Base-by-base conservation (phyloP, 345 rosid genomes). In the Lepidium sativum region DNA sequence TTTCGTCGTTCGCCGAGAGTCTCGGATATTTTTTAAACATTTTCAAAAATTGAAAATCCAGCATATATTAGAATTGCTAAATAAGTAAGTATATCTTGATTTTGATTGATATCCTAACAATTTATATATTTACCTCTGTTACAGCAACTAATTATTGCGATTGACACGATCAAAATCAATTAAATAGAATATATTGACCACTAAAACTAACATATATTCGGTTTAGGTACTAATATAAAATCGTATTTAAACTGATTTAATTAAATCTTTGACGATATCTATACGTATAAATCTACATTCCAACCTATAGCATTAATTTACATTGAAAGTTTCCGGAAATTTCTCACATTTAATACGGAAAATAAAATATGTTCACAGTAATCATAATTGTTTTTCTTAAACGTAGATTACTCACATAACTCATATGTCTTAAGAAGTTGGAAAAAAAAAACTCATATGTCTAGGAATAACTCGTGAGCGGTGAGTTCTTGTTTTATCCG, bases 1-100 rank as follows among this genome's bases (percentile, higher is more conserved):
- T 18, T 70, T 54, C 14, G 32, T 70, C 20, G 45, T 53, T 70
- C 43, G 75, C 64, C 75, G 63, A 55, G 35, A 45, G 63, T 54
- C 43, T 29, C 35, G 38, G 44, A 54, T 54, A 55, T 54, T 27
- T 31, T 37, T n/a, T 7, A 7, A 1, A 17, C 9, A n/a, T 41
- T 23, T 14, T 11, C 4, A 2, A 32, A 51, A 15, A 4, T 27
- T 23, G n/a, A 57, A 64, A 16, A 42, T 27, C 6, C 33, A 47
- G 4, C 34, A 17, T 8, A 58, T 48, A 21, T 17, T 39, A 8
- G 7, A 39, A 58, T 68, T 43, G 43, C 14, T 47, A 23, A n/a
- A 60, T 21, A 60, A 34, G 39, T 42, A 60, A 63, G 15, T 20
- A 1, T 40, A 12, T 6, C 16, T 38, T 48, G 65, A 48, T 65